Evolutionary conservation across 192 early-diverging fungal genomes (phyloP).

Genomic region (Coemansia sp.): DNA sequence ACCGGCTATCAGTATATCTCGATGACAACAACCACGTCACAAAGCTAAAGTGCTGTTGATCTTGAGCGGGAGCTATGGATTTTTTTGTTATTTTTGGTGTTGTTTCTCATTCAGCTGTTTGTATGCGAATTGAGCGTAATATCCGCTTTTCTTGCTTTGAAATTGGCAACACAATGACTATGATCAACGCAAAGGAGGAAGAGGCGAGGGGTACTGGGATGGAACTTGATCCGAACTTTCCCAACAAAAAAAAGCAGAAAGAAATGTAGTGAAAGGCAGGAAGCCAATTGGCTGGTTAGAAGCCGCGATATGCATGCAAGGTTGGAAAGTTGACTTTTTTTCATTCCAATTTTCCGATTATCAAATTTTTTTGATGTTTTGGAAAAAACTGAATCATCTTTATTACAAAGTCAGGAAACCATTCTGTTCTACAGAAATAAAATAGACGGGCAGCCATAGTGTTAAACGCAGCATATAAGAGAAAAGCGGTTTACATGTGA

Average conservation of each 20-base stretch:
- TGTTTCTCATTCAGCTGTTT: neutral
- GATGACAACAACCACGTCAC: slow-evolving; percentile 54
- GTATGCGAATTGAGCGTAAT: no score
- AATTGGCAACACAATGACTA: neutral
- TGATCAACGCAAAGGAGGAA: neutral
- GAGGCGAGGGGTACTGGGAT: no score
- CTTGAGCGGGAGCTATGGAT: no score
- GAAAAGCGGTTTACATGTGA: neutral
- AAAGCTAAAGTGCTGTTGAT: slow-evolving; percentile 48
- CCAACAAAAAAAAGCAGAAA: neutral
- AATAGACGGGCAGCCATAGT: no score
- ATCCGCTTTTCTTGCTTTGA: no score
- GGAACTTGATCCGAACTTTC: neutral
- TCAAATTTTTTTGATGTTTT: neutral
- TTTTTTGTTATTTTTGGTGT: no score
- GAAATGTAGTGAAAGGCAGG: neutral
- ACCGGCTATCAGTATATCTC: slow-evolving; percentile 40
- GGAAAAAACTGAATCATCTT: neutral
- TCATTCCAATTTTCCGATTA: neutral
- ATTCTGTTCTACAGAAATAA: no score
- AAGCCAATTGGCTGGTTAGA: slow-evolving; percentile 17
- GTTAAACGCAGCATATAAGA: neutral
- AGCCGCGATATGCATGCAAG: slow-evolving; percentile 10
- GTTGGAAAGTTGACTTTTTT: neutral
- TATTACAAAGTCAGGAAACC: no score